Percentiles rank a stretch among this genome's conserved stretches.
Conservation (phyloP, 352 stramenopile genomes). For the Pythium apleroticum region DNA sequence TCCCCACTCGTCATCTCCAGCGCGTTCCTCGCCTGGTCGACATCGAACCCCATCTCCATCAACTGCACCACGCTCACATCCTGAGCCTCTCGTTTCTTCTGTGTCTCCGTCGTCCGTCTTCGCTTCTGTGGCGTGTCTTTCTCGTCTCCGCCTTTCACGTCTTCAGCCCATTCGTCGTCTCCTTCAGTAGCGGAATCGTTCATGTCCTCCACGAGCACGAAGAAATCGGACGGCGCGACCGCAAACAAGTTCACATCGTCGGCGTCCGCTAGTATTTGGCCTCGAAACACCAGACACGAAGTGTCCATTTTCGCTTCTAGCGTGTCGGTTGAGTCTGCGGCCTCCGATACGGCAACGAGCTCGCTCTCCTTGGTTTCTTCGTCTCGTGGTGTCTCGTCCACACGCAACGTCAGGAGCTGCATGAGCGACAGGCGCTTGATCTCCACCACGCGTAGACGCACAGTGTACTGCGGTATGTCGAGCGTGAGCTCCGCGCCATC, state of each 20-base stretch:
- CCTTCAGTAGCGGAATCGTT: neutral
- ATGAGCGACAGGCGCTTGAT: slow-evolving; percentile 39
- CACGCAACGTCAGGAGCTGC: slow-evolving; percentile 16
- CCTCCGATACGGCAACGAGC: neutral
- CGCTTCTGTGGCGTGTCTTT: slow-evolving; percentile 8
- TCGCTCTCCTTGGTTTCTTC: slow-evolving; percentile 14
- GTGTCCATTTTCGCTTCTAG: slow-evolving; percentile 21
- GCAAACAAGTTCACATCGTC: slow-evolving; percentile 63
- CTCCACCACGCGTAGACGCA: slow-evolving; percentile 43
- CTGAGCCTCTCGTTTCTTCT: neutral
- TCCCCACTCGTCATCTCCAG: slow-evolving; percentile 35
- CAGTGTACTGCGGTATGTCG: slow-evolving; percentile 39
- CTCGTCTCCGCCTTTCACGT: slow-evolving; percentile 20
- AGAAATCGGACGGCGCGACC: slow-evolving; percentile 50
- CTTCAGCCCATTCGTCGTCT: slow-evolving; percentile 1
- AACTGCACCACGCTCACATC: slow-evolving; percentile 34
- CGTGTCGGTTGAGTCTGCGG: neutral
- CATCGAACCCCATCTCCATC: slow-evolving; percentile 63
- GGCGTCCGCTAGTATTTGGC: slow-evolving; percentile 54
- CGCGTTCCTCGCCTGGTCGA: slow-evolving; percentile 29
- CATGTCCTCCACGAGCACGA: slow-evolving; percentile 50
- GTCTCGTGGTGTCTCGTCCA: neutral
- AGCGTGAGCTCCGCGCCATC: slow-evolving; percentile 54
- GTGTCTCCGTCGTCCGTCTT: neutral
- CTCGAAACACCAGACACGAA: slow-evolving; percentile 52